A percentile compares a stretch with the other conserved stretches of the same genome.
These are phyloP conservation scores for Teratosphaeria viscida DNA, from an alignment of 2,329 filamentous ascomycete species.

Conservation along the genomic window DNA sequence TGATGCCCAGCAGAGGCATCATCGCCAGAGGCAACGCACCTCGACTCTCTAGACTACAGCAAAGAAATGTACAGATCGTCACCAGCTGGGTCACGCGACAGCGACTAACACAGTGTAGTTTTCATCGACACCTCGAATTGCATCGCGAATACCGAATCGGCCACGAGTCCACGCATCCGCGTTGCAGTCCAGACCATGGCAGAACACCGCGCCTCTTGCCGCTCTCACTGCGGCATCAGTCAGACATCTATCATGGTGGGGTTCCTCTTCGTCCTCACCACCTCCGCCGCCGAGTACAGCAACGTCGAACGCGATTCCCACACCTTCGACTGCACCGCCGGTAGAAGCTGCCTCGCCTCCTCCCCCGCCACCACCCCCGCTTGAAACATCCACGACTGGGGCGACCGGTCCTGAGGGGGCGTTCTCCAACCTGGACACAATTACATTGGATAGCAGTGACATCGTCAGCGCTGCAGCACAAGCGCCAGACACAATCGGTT, in stretches of 20 bases:
- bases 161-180: not conserved
- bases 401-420: not conserved
- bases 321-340: constrained; percentile 19
- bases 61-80: not conserved
- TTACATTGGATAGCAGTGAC: constrained; percentile 26
- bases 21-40: constrained; percentile 19
- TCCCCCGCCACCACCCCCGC: constrained; percentile 10
- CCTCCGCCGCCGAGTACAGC: constrained; percentile 21
- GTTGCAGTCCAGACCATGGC: constrained; percentile 6
- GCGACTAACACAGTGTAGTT: constrained; percentile 10
- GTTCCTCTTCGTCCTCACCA: not conserved
- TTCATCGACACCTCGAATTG: constrained; percentile 13
- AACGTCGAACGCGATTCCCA: constrained; percentile 18
- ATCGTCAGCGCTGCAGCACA: constrained; percentile 32
- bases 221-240: constrained; percentile 1
- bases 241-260: not conserved
- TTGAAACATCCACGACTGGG: constrained; percentile 2
- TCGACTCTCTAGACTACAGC: not conserved
- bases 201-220: not conserved
- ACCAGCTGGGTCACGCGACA: not conserved
- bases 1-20: constrained; percentile 41
- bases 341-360: constrained; percentile 13
- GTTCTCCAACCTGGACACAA: constrained; percentile 21
- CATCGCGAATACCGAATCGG: not conserved
- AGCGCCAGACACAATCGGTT: constrained; percentile 69